Conservation (phyloP, 495 filamentous ascomycete genomes). For the Mytilinidion resinicola region DNA sequence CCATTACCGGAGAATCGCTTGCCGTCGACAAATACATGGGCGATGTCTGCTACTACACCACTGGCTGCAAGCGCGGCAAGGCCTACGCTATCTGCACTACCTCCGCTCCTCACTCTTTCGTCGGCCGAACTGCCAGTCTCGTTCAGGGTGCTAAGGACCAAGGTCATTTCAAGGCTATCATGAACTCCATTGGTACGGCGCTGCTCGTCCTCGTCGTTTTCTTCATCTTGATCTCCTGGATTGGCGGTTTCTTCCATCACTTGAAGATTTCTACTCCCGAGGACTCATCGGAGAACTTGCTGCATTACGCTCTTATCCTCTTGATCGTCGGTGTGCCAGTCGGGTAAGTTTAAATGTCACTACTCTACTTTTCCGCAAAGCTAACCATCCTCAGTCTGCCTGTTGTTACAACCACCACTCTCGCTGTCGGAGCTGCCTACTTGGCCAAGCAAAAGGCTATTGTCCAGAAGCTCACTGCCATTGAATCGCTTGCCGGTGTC, state of each 20-base stretch:
- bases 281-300: conserved; percentile 49
- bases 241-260: conserved; percentile 70
- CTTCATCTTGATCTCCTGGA: conserved; percentile 66
- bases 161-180: conserved; percentile 78
- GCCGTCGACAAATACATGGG: conserved; percentile 75
- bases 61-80: conserved; percentile 73
- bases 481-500: conserved; percentile 70
- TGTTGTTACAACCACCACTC: conserved; percentile 66
- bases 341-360: conserved; percentile 29
- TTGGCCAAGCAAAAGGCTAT: conserved; percentile 69
- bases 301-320: conserved; percentile 61
- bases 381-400: conserved; percentile 45
- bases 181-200: conserved; percentile 67
- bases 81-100: conserved; percentile 60
- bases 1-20: conserved; percentile 72
- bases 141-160: conserved; percentile 65
- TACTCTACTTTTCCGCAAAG: neutral
- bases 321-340: conserved; percentile 70
- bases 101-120: conserved; percentile 62
- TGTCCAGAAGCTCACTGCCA: conserved; percentile 70
- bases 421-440: conserved; percentile 70
- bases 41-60: conserved; percentile 66
- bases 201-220: conserved; percentile 66
- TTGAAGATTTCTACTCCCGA: conserved; percentile 60
- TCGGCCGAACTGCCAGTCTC: conserved; percentile 63